A percentile compares a stretch with the other conserved stretches of the same genome.
Conservation (phyloP, 768 basidiomycete genomes). For the Leccinum subtestaceum region DNA sequence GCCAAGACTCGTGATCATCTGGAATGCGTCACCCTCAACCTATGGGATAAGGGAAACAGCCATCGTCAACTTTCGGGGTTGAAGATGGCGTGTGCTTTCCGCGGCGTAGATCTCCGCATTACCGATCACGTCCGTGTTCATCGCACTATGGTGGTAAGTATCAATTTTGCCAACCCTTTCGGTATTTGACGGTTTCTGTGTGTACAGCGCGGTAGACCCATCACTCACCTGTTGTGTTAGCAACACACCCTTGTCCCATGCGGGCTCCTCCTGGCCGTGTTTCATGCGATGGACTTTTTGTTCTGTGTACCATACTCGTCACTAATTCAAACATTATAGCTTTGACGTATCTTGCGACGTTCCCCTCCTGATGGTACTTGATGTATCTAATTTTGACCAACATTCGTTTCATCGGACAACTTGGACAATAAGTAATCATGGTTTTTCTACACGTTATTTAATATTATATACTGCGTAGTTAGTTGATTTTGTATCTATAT, state of each 20-base stretch:
- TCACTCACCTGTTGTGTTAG: conserved; percentile 17
- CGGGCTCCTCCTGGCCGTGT: background rate
- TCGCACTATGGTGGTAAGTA: conserved; percentile 50
- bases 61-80: conserved; percentile 53
- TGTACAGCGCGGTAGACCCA: conserved; percentile 20
- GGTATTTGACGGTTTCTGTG: conserved; percentile 13
- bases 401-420: background rate
- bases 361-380: conserved; percentile 1
- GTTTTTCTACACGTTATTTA: background rate
- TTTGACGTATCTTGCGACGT: conserved; percentile 3
- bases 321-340: conserved; percentile 20
- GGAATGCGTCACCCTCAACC: conserved; percentile 48
- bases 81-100: conserved; percentile 61
- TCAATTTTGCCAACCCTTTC: conserved; percentile 8
- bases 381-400: conserved; percentile 3
- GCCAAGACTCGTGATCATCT: conserved; percentile 47
- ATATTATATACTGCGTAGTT: background rate
- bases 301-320: conserved; percentile 3
- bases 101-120: conserved; percentile 54
- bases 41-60: conserved; percentile 50
- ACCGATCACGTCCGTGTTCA: conserved; percentile 52
- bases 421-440: background rate
- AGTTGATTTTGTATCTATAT: conserved; percentile 18
- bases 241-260: conserved; percentile 6
- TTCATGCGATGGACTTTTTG: background rate